These are phyloP conservation scores for Pythium insidiosum DNA, from an alignment of 352 stramenopile genomes.

Conservation along the genomic window DNA sequence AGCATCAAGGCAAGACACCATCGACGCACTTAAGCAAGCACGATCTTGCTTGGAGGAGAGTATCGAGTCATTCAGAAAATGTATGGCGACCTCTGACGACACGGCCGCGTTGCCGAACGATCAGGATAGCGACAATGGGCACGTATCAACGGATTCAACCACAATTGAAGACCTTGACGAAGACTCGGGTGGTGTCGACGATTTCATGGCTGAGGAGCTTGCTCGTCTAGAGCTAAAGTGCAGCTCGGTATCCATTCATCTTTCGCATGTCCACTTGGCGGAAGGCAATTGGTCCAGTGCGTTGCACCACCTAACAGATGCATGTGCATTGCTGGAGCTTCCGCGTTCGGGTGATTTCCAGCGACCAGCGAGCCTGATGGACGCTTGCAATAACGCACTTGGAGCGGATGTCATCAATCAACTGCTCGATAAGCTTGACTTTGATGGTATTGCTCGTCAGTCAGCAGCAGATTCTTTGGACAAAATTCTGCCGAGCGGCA, in stretches of 20 bases:
- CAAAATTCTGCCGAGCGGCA: no score
- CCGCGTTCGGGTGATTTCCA: no score
- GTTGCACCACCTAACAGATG: constrained; percentile 33
- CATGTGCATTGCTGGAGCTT: no score
- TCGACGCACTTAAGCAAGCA: constrained; percentile 10
- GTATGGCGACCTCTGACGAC: not conserved
- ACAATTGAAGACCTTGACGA: constrained; percentile 19
- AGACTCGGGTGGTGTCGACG: constrained; percentile 33
- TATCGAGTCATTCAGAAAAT: not conserved
- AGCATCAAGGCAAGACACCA: no score
- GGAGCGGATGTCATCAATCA: not conserved
- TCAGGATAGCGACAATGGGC: no score
- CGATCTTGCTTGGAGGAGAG: constrained; percentile 2
- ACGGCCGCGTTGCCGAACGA: not conserved
- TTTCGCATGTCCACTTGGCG: constrained; percentile 31
- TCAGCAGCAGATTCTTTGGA: no score
- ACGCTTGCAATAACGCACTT: no score
- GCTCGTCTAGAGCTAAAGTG: constrained; percentile 66
- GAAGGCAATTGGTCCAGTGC: constrained; percentile 28
- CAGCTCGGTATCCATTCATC: constrained; percentile 58
- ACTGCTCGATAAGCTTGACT: constrained; percentile 26
- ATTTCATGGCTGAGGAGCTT: constrained; percentile 77
- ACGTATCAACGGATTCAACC: no score
- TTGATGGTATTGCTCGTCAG: constrained; percentile 63
- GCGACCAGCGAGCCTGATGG: no score